A percentile compares a stretch with the other conserved stretches of the same genome.
Conservation (phyloP, 495 filamentous ascomycete genomes). For the Penicillium samsonianum region DNA sequence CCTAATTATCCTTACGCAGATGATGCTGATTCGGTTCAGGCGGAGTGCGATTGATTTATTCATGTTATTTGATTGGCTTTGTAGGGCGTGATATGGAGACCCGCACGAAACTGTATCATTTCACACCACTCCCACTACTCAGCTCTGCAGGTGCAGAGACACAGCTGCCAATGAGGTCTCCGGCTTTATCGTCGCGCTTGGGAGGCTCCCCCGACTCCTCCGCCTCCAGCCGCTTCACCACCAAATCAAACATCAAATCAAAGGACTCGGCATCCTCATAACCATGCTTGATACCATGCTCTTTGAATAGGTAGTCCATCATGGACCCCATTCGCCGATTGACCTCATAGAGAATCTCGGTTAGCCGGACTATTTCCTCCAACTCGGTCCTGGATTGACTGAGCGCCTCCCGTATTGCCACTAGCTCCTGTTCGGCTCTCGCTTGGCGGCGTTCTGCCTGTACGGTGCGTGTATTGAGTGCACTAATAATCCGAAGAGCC, state of each 20-base stretch:
- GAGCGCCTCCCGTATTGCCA: slow-evolving; percentile 5
- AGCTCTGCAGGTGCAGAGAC: slow-evolving; percentile 8
- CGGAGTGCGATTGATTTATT: too few species aligned
- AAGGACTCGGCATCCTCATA: slow-evolving; percentile 9
- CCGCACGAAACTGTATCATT: slow-evolving; percentile 4
- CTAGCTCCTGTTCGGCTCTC: slow-evolving; percentile 14
- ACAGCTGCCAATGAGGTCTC: neutral
- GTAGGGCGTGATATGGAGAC: neutral
- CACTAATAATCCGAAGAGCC: slow-evolving; percentile 14
- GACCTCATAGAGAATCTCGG: slow-evolving; percentile 18
- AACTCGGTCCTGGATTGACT: slow-evolving; percentile 11
- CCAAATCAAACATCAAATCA: slow-evolving; percentile 14
- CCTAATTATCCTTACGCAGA: too few species aligned
- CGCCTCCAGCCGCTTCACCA: slow-evolving; percentile 4
- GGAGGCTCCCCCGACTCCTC: slow-evolving; percentile 7
- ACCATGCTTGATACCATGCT: slow-evolving; percentile 12
- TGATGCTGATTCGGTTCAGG: too few species aligned
- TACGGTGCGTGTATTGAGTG: slow-evolving; percentile 12
- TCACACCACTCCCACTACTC: slow-evolving; percentile 7
- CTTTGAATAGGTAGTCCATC: slow-evolving; percentile 13
- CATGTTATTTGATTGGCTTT: too few species aligned
- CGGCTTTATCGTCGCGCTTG: slow-evolving; percentile 5
- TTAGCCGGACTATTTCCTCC: slow-evolving; percentile 13
- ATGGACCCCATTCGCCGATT: slow-evolving; percentile 17
- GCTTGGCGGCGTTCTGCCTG: slow-evolving; percentile 11